Base-by-base conservation (phyloP, 176 grass and related monocot species). In the Alopecurus myosuroides region DNA sequence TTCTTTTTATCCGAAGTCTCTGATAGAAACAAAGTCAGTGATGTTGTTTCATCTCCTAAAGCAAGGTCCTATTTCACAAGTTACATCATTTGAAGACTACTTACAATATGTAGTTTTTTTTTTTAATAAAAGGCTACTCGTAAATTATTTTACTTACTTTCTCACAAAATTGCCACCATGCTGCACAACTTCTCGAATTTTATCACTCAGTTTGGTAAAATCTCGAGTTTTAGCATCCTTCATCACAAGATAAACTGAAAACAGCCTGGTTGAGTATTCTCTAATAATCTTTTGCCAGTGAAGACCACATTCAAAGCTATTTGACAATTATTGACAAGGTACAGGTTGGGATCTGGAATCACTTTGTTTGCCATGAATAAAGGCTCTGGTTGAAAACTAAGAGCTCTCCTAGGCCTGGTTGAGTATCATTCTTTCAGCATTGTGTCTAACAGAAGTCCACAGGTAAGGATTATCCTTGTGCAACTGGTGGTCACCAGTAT, bases 1-100 rank as follows among this genome's bases (percentile, higher is more conserved):
- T 44, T 80, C 52, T 34, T 80, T 63, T 52, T 14, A 33, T 45
- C 35, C 44, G 76, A 88, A 84, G 36, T 51, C 64, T 79, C 18
- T 65, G 15, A 12, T 65, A 15, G 15, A 4, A 39, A 48, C 19
- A 66, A 48, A 7, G 14, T 53, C 28, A 71, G 30, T 49, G 42
- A 36, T 74, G 26, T 63, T 30, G n/a, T 34, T 81, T 81, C 42
- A 74, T 26, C 48, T 55, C 5, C 1, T 82, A 82, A 68, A 53
- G 6, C 7, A 83, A 83, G 22, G 6, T 83, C 14, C 40, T 25
- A 66, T 31, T n/a, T 74, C 11, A 60, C 52, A 31, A 22, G 31
- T 10, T 89, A 22, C 23, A 70, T 58, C 48, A 34, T 69, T 81
- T 1, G 23, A 46, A 46, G 40, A 46, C 41, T 46, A 73, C 13